A percentile compares a stretch with the other conserved stretches of the same genome.
These are phyloP conservation scores for Hymenoscyphus linearis DNA, from an alignment of 2,329 filamentous ascomycete genomes.

Conservation along the genomic window DNA sequence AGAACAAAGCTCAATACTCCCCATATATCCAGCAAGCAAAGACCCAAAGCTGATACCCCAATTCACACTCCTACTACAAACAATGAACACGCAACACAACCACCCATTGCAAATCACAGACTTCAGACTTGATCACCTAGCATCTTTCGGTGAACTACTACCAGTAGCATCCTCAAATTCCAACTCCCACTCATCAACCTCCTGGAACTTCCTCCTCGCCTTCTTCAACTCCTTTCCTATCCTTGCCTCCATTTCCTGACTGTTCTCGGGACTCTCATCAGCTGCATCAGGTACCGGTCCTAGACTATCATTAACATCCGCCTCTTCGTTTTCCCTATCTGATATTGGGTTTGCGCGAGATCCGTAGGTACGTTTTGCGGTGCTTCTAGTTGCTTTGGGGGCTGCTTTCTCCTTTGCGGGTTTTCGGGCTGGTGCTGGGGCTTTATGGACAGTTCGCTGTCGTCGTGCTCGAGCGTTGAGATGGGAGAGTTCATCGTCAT, in stretches of 20 bases:
- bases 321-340: constrained; percentile 53
- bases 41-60: constrained; percentile 2
- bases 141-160: constrained; percentile 46
- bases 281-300: constrained; percentile 37
- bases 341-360: constrained; percentile 34
- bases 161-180: constrained; percentile 60
- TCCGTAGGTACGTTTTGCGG: constrained; percentile 44
- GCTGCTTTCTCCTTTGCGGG: constrained; percentile 23
- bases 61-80: not conserved
- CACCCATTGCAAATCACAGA: not conserved
- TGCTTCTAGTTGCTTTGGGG: constrained; percentile 18
- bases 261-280: constrained; percentile 30
- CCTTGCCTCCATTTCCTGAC: constrained; percentile 35
- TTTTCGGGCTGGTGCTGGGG: constrained; percentile 24
- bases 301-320: constrained; percentile 36
- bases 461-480: constrained; percentile 37
- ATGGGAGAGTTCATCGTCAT: constrained; percentile 53
- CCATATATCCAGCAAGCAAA: constrained; percentile 1
- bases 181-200: constrained; percentile 64
- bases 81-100: not conserved
- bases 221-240: constrained; percentile 46
- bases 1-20: not conserved
- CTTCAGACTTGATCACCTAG: constrained; percentile 35
- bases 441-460: constrained; percentile 19
- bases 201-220: constrained; percentile 58